Base-by-base conservation (phyloP, 306 rosid species). In the Cucurbita moschata region DNA sequence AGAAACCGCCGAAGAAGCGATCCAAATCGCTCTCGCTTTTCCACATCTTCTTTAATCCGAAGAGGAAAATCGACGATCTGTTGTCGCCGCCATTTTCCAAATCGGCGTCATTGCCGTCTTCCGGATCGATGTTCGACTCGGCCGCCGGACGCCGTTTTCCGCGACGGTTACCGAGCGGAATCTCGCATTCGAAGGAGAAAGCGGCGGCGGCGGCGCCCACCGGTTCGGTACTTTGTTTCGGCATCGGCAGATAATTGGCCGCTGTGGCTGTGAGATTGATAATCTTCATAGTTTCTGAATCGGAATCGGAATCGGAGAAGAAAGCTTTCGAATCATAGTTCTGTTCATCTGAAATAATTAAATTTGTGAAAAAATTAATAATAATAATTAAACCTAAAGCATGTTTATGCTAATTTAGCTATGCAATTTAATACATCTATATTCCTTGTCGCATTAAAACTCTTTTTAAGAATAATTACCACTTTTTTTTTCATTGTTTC, bases 21-120 rank as follows among this genome's bases (percentile, higher is more conserved):
- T 80, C 91, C 69, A 83, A 83, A 82, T 86, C 86, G 0, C 56
- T 47, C 56, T 46, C 55, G 46, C 56, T 67, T 14, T 15, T 67
- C 19, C 73, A 67, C 21, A 21, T 67, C 73, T 23, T 67, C 16
- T 67, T 66, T 39, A 66, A 21, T 66, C 13, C n/a, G 5, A 66
- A 66, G 54, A 43, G 54, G 72, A 46, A 65, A 42, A 0, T 42
- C 9, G 51, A 43, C 9, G 51, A 43, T 42, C 53, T 65, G 9
- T 5, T 65, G 71, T 0, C 71, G 16, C 51, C 71, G 71, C 53
- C 71, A 10, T 4, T 63, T 38, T 63, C 49, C 3, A 42, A 43
- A 43, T 42, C 71, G 0, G 0, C 71, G 10, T 18, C 71, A 43
- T 43, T 65, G 16, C n/a, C 69, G 14, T 63, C 69, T 63, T 39